Base-by-base conservation (phyloP, 441 rosid species). In the Erysimum cheiri region DNA sequence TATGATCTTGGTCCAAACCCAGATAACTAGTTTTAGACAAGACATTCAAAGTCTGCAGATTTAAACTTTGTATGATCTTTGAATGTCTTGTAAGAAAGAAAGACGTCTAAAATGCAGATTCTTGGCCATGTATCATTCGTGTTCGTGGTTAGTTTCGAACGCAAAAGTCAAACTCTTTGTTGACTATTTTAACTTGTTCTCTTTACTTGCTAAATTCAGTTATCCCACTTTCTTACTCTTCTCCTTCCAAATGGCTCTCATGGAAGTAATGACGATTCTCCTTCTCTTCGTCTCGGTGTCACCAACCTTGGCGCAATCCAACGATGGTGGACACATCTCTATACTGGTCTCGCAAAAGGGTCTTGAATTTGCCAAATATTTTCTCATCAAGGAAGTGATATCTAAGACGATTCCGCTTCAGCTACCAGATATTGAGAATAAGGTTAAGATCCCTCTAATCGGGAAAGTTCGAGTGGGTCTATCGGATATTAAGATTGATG, bases 401-500 rank as follows among this genome's bases (percentile, higher is more conserved):
- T 73, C 90, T 36, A 79, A 87, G 4, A 77, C 89, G 43, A 64
- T 90, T 73, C 95, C 96, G 36, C 86, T 90, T 80, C 78, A 76
- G 48, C 74, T 90, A 47, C 74, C 86, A 1, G 81, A 80, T 46
- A 81, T 87, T n/a, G 82, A 84, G 72, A 88, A 83, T 75, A 60
- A 85, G 28, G 72, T 72, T 69, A 85, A 79, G 67, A 85, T 92
- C 73, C 93, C 89, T 53, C 41, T 88, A 13, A 14, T 92, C 33
- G 96, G 96, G 17, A 85, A 73, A 69, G 95, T 87, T 29, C 49
- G 39, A 13, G 49, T 88, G 61, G 79, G 78, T 80, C 84, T 92
- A 1, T 84, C 87, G 6, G 67, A 84, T 60, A 83, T 92, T 50
- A 59, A 74, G 15, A 85, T 92, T 57, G 31, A 77, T 71, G 59